phyloP scores from a whole-genome alignment of 345 rosid genomes.

The Eutrema japonicum region DNA sequence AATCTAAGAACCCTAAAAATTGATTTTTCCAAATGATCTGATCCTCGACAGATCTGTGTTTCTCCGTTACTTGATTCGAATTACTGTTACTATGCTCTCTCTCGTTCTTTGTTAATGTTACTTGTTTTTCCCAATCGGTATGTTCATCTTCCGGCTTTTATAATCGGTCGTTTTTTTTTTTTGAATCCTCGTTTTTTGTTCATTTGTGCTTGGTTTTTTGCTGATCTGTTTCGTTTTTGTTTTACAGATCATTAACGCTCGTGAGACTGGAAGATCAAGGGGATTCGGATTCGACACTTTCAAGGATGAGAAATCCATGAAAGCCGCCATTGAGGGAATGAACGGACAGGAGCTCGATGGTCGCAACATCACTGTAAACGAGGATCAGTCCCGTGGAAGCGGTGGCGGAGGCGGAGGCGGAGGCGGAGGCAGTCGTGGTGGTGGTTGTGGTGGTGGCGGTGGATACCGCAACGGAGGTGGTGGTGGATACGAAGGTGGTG shows the following conservation, averaged over 20 bases:
- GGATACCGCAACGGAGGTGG: conserved; percentile 32
- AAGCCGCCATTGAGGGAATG: conserved; percentile 91
- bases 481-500: too few relatives aligned
- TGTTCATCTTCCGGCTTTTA: conserved; percentile 80
- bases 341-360: conserved; percentile 88
- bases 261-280: conserved; percentile 90
- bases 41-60: conserved; percentile 49
- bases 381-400: conserved; percentile 81
- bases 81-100: conserved; percentile 54
- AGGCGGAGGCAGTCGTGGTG: conserved; percentile 53
- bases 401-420: conserved; percentile 53
- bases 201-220: not conserved
- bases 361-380: conserved; percentile 83
- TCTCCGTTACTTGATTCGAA: conserved; percentile 61
- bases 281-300: conserved; percentile 93
- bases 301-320: conserved; percentile 78
- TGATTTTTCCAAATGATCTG: conserved; percentile 8
- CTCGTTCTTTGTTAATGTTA: conserved; percentile 66
- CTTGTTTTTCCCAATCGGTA: conserved; percentile 69
- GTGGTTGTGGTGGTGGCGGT: conserved; percentile 44
- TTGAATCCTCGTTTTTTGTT: not conserved
- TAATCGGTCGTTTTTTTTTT: conserved; percentile 61
- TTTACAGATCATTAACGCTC: conserved; percentile 72
- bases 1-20: too few relatives aligned
- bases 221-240: not conserved